Base-by-base conservation (phyloP, 225 moss, liverwort and hornwort genomes). In the Ulota crispa region DNA sequence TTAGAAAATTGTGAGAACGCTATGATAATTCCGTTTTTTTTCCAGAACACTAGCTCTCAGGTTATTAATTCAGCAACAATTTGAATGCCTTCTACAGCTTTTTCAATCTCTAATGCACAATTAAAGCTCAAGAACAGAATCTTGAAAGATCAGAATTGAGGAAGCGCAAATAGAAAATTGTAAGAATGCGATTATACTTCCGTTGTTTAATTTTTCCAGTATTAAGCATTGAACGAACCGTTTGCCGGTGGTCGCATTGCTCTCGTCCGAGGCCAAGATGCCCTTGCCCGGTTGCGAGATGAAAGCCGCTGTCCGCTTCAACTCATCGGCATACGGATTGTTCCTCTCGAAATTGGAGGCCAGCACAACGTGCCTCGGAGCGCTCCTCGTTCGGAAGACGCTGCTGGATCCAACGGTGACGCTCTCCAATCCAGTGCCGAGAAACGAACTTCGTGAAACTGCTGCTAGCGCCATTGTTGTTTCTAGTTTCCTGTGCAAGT, bases 191-290 rank as follows among this genome's bases (percentile, higher is more conserved):
- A 10, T 36, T 53, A 9, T 16, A 30, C 28, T 60, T 79, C n/a
- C 70, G n/a, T n/a, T n/a, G n/a, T n/a, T n/a, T n/a, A 27, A n/a
- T 79, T 55, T 60, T 79, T 37, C 30, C 31, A 45, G 70, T 9
- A 34, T 36, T 6, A 53, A 11, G 34, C 16, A 31, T 24, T 61
- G 31, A 16, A 83, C 86, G 59, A 24, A 98, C 98, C 98, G 87
- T 86, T 99, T 99, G 70, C 98, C 98, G 10, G 98, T 99, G 43
- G 95, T 99, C 68, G 95, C 95, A 83, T 99, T 99, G 83, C 98
- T 99, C 75, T 99, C 98, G 61, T 99, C 98, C 0, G 98, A 99
- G 71, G 98, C 98, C 45, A 99, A 73, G 72, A 99, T 99, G 28
- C 98, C 98, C 81, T 95, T 99, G 4, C 98, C 95, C 7, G 93